Evolutionary conservation across 495 filamentous ascomycete species (phyloP).

Genomic region (Hypomontagnella monticulosa): DNA sequence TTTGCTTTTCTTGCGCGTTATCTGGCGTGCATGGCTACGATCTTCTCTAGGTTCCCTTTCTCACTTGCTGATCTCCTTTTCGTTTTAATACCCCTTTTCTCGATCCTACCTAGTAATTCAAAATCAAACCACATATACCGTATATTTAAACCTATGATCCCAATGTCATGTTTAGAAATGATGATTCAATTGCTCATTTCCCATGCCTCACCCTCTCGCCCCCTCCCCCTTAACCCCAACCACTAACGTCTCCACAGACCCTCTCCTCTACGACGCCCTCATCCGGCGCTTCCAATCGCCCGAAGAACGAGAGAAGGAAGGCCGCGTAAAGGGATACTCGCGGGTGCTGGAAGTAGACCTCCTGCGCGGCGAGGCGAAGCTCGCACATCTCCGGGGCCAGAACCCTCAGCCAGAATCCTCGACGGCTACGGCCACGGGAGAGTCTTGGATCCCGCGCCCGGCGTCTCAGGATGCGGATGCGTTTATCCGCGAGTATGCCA

Average conservation of each 20-base stretch:
- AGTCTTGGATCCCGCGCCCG: conserved; percentile 28
- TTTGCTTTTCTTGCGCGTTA: not conserved
- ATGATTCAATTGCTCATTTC: not conserved
- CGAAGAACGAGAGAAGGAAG: conserved; percentile 76
- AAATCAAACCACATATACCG: no score
- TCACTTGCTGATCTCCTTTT: no score
- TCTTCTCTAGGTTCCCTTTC: no score
- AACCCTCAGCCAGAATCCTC: not conserved
- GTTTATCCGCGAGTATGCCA: conserved; percentile 36
- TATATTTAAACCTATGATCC: no score
- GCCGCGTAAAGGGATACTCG: conserved; percentile 75
- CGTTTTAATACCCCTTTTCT: no score
- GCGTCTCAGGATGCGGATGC: conserved; percentile 29
- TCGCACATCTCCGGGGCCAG: conserved; percentile 74
- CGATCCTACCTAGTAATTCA: no score
- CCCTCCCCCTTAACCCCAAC: not conserved
- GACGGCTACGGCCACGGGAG: not conserved
- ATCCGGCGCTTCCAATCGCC: conserved; percentile 80
- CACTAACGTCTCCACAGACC: conserved; percentile 66
- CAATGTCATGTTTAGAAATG: no score
- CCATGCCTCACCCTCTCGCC: not conserved
- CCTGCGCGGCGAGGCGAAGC: conserved; percentile 74
- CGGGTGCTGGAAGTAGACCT: conserved; percentile 77
- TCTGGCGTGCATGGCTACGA: no score
- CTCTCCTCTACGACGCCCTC: conserved; percentile 80